Base-by-base conservation (phyloP, 192 early-diverging fungal genomes). In the Pilobolus umbonatus region DNA sequence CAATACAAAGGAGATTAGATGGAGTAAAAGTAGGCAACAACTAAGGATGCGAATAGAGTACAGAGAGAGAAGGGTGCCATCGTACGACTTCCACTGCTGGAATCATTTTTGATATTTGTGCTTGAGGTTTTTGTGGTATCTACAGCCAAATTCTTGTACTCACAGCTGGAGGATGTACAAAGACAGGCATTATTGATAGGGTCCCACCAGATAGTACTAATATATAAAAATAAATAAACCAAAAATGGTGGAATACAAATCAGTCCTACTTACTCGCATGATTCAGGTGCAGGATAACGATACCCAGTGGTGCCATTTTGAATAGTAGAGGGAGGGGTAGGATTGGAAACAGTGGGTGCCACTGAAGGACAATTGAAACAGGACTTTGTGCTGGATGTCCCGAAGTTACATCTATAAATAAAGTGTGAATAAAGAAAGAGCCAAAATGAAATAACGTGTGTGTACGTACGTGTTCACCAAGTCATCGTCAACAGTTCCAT, bases 141-240 rank as follows among this genome's bases (percentile, higher is more conserved):
- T 11, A 67, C 61, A 15, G 73, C 63, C 4, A 64, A 60, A 38
- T 79, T 82, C n/a, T 75, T 80, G 40, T 70, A 80, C 0, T 66
- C 58, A 60, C 86, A 88, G 32, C 62, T 55, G 12, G 64, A 61
- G 46, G 57, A 60, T 1, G 57, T 66, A 67, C 86, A 88, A 10
- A 80, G 39, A 64, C 86, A 88, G 2, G 45, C 55, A 22, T 62
- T 73, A 57, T 47, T 77, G 66, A 48, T 65, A 30, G 86, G 86
- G 63, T 88, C 84, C 85, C 85, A 88, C 76, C 78, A 87, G 17
- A 76, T 60, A 26, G 75, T 68, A 40, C 82, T 83, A 64, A 45
- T 12, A 28, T 15, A 32, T 29, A 3, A 19, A 22, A 57, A 48
- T 2, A 57, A 38, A 49, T 24, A 4, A 17, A 52, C 4, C 25